Conservation (phyloP, 202 grass and related monocot genomes). For the Hordeum pubiflorum region DNA sequence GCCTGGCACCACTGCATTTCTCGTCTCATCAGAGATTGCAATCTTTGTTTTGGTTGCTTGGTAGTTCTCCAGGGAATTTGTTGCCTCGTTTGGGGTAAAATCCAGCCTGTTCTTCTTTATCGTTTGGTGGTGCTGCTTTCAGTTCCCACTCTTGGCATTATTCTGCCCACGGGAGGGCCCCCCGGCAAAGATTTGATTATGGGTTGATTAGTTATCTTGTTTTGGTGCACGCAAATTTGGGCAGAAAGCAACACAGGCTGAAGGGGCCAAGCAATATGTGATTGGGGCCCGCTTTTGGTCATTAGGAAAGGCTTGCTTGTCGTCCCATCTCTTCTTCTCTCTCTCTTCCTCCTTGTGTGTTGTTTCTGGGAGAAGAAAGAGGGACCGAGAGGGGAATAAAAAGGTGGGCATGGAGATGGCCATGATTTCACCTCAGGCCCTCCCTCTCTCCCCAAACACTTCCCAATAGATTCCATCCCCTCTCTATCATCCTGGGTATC, state of each 20-base stretch:
- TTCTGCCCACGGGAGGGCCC: not conserved
- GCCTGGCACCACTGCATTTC: not conserved
- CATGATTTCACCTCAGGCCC: constrained; percentile 35
- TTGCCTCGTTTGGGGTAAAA: constrained; percentile 9
- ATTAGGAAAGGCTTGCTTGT: constrained; percentile 33
- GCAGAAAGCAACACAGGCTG: constrained; percentile 34
- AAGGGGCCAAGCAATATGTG: constrained; percentile 13
- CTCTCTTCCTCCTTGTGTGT: not conserved
- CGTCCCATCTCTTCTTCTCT: not conserved
- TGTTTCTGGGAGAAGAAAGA: not conserved
- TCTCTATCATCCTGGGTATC: constrained; percentile 54
- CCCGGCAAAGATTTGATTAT: constrained; percentile 35
- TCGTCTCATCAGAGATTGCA: not conserved
- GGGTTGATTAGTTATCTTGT: constrained; percentile 28
- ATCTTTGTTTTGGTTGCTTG: constrained; percentile 3
- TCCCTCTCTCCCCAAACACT: constrained; percentile 25
- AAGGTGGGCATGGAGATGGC: constrained; percentile 17
- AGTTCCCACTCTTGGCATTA: constrained; percentile 42
- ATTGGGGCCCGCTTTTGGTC: constrained; percentile 33
- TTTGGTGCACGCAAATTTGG: constrained; percentile 33
- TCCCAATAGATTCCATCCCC: constrained; percentile 58
- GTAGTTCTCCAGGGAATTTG: not conserved
- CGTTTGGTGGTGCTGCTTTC: constrained; percentile 1
- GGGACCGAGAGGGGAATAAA: not conserved
- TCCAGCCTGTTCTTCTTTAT: constrained; percentile 4